Percentiles rank a stretch among this genome's conserved stretches.
phyloP scores from a whole-genome alignment of 2,329 filamentous ascomycete genomes.

The Karstenula rhodostoma region DNA sequence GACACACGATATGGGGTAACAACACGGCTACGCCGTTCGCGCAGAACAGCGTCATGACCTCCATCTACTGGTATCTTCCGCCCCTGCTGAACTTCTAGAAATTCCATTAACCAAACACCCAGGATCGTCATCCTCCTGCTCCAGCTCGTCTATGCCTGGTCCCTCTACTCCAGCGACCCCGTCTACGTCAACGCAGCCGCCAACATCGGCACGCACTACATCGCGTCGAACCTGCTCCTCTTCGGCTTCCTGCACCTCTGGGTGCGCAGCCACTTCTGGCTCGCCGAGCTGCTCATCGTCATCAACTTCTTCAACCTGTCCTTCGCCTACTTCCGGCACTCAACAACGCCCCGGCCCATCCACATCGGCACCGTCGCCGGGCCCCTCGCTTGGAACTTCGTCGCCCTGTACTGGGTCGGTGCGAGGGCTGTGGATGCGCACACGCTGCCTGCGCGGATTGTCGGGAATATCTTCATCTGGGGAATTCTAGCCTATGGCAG shows the following conservation, averaged over 20 bases:
- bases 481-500: constrained; percentile 77
- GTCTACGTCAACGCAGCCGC: constrained; percentile 73
- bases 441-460: constrained; percentile 73
- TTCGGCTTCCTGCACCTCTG: constrained; percentile 86
- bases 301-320: constrained; percentile 84
- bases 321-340: constrained; percentile 81
- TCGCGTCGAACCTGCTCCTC: constrained; percentile 83
- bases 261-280: constrained; percentile 76
- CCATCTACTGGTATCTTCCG: constrained; percentile 75
- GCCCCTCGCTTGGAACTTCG: constrained; percentile 85
- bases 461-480: constrained; percentile 91
- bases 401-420: constrained; percentile 88
- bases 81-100: neutral
- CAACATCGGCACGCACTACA: constrained; percentile 83
- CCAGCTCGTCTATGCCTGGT: constrained; percentile 77
- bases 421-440: constrained; percentile 78
- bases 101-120: neutral
- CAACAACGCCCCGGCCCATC: constrained; percentile 74
- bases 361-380: constrained; percentile 78
- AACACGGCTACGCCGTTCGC: constrained; percentile 79
- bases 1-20: constrained; percentile 76
- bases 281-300: constrained; percentile 77
- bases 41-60: constrained; percentile 68
- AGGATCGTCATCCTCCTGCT: constrained; percentile 78
- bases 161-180: constrained; percentile 74